Evolutionary conservation across 371 early-diverging fungal species (phyloP).

Genomic region (Funneliformis caledonium): DNA sequence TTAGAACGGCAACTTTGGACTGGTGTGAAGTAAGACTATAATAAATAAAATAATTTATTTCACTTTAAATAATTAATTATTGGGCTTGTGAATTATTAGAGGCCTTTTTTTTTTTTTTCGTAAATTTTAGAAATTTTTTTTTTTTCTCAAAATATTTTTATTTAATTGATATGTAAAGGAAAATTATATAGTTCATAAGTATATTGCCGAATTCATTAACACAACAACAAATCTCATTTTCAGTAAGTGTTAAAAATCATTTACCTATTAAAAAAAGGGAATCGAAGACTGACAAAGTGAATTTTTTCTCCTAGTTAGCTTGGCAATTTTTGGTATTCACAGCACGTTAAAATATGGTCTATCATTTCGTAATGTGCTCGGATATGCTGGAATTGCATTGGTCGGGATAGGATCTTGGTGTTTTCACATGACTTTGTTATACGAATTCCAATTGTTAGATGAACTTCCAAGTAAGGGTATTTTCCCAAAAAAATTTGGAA

Average conservation of each 20-base stretch:
- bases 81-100: background rate
- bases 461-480: constrained; percentile 66
- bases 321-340: constrained; percentile 60
- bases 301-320: constrained; percentile 42
- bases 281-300: background rate
- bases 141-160: background rate
- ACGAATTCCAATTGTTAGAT: constrained; percentile 77
- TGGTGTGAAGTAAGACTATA: constrained; percentile 58
- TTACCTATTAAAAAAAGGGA: constrained; percentile 22
- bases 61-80: background rate
- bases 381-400: constrained; percentile 62
- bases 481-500: constrained; percentile 35
- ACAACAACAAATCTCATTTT: constrained; percentile 68
- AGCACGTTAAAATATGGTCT: constrained; percentile 54
- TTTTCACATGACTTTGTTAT: constrained; percentile 83
- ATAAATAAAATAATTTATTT: background rate
- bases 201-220: constrained; percentile 80
- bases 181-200: constrained; percentile 60
- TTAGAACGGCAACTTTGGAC: constrained; percentile 57
- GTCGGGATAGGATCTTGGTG: constrained; percentile 75
- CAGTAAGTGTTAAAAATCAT: constrained; percentile 45
- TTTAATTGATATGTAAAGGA: constrained; percentile 45
- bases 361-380: constrained; percentile 58
- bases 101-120: background rate
- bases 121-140: background rate